Conservation (phyloP, 2,329 filamentous ascomycete species). For the Alternaria hordeiaustralica region DNA sequence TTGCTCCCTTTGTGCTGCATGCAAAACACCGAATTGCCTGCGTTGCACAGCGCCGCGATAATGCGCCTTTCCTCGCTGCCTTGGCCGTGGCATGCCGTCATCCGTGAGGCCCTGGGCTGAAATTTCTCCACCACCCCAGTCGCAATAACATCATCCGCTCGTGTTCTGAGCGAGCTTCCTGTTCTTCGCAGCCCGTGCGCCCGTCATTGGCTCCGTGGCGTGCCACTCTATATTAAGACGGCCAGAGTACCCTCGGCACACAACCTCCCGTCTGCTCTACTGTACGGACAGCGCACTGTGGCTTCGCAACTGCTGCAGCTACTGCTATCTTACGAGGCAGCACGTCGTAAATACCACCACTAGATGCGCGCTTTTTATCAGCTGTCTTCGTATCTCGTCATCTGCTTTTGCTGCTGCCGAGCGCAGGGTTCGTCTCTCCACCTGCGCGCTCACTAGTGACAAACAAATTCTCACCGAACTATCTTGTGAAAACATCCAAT, state of each 20-base stretch:
- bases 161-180: conserved; percentile 12
- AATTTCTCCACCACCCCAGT: conserved; percentile 5
- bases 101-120: not conserved
- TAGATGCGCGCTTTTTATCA: conserved; percentile 8
- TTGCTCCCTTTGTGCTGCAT: not conserved
- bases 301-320: not conserved
- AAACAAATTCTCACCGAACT: not conserved
- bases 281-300: conserved; percentile 6
- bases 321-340: not conserved
- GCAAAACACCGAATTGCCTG: not conserved
- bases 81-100: not conserved
- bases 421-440: conserved; percentile 1
- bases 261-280: conserved; percentile 19
- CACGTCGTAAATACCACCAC: not conserved
- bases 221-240: conserved; percentile 35
- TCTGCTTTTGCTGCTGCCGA: conserved; percentile 2
- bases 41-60: not conserved
- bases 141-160: conserved; percentile 18
- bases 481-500: not conserved
- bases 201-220: conserved; percentile 25
- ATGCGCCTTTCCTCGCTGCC: not conserved
- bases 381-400: conserved; percentile 15
- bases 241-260: conserved; percentile 23
- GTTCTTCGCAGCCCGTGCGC: conserved; percentile 15
- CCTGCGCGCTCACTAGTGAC: conserved; percentile 1